Evolutionary conservation across 139 green algal genomes (phyloP).

Genomic region (Picochlorum sp.): DNA sequence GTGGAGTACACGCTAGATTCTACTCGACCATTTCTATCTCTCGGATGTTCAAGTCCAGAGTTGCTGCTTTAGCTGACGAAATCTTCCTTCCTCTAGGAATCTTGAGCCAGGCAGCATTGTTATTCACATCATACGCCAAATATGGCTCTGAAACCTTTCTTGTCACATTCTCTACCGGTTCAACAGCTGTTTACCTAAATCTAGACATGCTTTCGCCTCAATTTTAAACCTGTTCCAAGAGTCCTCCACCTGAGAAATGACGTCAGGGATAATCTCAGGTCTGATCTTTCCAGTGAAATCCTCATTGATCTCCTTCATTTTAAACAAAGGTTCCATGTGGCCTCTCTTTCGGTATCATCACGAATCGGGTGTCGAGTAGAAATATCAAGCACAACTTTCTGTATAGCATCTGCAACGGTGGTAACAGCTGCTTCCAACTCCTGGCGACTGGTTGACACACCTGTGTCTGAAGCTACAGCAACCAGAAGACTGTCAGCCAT

Average conservation of each 20-base stretch:
- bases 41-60: constrained; percentile 26
- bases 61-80: neutral
- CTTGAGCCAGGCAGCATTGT: constrained; percentile 44
- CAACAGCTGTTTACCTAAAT: neutral
- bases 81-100: constrained; percentile 17
- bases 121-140: constrained; percentile 12
- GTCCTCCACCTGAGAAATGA: constrained; percentile 14
- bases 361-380: neutral
- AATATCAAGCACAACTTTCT: constrained; percentile 16
- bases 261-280: constrained; percentile 8
- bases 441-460: constrained; percentile 2
- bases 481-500: constrained; percentile 10
- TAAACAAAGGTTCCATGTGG: neutral
- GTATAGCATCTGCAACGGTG: constrained; percentile 1
- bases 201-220: neutral
- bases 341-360: neutral
- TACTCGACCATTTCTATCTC: constrained; percentile 35
- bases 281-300: constrained; percentile 29
- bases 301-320: neutral
- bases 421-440: neutral
- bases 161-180: neutral
- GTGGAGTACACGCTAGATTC: constrained; percentile 23
- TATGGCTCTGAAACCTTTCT: neutral
- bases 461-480: constrained; percentile 13
- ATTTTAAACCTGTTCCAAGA: neutral